phyloP scores from a whole-genome alignment of 2,329 filamentous ascomycete genomes.

The Myriangium duriaei region DNA sequence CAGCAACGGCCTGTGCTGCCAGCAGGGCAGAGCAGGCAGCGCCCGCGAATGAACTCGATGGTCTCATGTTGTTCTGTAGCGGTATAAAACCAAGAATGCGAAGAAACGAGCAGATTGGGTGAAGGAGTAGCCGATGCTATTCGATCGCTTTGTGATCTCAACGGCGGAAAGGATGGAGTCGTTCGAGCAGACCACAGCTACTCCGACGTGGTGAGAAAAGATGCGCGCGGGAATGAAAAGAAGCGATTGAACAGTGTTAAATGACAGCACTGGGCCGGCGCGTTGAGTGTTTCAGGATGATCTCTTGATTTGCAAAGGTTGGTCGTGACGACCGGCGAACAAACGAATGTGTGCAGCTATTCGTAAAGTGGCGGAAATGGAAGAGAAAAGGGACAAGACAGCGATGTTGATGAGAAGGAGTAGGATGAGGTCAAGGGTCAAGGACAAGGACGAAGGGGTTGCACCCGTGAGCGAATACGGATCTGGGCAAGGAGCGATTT shows the following conservation, averaged over 20 bases:
- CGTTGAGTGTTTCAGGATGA: not conserved
- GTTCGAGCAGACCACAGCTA: too few relatives aligned
- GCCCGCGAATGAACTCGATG: constrained; percentile 10
- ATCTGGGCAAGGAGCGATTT: not conserved
- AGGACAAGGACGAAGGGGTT: not conserved
- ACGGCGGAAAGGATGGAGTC: too few relatives aligned
- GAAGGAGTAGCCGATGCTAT: too few relatives aligned
- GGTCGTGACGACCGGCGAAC: not conserved
- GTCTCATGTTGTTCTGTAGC: constrained; percentile 13
- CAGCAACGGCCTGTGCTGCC: constrained; percentile 12
- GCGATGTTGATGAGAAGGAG: not conserved
- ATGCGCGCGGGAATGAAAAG: not conserved
- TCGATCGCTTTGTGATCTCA: constrained; percentile 1
- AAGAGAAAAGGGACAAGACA: not conserved
- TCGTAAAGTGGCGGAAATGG: not conserved
- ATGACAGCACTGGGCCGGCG: not conserved
- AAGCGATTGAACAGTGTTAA: not conserved
- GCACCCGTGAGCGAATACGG: not conserved
- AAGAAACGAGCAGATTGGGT: too few relatives aligned
- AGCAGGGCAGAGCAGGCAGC: constrained; percentile 12
- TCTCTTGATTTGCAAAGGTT: not conserved
- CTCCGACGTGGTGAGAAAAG: too few relatives aligned
- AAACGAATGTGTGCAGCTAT: not conserved
- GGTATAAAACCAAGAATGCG: too few relatives aligned
- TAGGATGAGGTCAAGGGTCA: not conserved